Percentiles rank a stretch among this genome's conserved stretches.
Conservation (phyloP, 2,329 filamentous ascomycete genomes). For the Fusarium graminum region DNA sequence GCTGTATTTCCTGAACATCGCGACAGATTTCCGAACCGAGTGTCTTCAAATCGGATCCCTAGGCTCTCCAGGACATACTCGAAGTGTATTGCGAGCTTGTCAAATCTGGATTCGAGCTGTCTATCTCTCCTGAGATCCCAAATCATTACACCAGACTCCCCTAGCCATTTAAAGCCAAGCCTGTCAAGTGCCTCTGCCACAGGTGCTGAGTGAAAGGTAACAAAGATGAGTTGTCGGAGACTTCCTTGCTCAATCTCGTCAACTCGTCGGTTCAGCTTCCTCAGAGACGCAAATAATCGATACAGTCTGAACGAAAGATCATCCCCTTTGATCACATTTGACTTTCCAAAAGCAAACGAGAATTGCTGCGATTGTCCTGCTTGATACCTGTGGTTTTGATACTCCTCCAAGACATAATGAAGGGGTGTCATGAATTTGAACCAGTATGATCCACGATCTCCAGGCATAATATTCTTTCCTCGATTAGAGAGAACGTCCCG, state of each 20-base stretch:
- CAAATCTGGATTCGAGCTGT: constrained; percentile 19
- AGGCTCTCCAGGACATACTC: constrained; percentile 34
- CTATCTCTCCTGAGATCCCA: constrained; percentile 24
- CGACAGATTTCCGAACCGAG: constrained; percentile 32
- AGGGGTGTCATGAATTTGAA: constrained; percentile 30
- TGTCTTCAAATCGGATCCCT: constrained; percentile 34
- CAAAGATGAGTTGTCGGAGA: constrained; percentile 27
- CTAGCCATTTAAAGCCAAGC: constrained; percentile 18
- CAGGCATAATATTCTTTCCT: background rate
- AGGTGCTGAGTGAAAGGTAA: constrained; percentile 16
- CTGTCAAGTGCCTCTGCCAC: constrained; percentile 11
- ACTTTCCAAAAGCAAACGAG: constrained; percentile 37
- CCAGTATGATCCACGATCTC: constrained; percentile 36
- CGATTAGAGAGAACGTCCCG: constrained; percentile 12
- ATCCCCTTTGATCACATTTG: constrained; percentile 10
- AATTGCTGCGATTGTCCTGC: background rate
- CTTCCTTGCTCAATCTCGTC: constrained; percentile 3
- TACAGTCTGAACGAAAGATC: constrained; percentile 6
- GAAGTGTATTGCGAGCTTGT: constrained; percentile 10
- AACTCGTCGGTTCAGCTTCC: constrained; percentile 19
- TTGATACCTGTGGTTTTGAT: constrained; percentile 1
- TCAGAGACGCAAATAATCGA: constrained; percentile 1
- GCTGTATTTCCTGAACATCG: constrained; percentile 30
- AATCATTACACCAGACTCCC: constrained; percentile 7
- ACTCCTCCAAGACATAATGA: constrained; percentile 33